Percentiles rank a stretch among this genome's conserved stretches.
These are phyloP conservation scores for Filobasidium uniguttulatum DNA, from an alignment of 1,284 basidiomycete genomes.

Conservation along the genomic window DNA sequence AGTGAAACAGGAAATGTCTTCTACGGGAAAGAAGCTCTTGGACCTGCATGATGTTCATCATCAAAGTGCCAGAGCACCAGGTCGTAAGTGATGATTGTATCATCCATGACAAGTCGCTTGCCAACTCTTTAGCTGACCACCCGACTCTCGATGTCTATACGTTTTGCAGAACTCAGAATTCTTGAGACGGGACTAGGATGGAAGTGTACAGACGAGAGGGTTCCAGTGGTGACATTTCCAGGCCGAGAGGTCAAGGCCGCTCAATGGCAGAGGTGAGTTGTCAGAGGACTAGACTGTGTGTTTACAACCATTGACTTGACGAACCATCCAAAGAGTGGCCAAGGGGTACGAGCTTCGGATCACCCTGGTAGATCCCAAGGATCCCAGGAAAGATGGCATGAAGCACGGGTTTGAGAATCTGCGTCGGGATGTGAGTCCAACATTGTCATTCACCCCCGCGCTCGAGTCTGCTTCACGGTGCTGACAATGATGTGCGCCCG, in stretches of 20 bases:
- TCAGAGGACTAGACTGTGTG: background rate
- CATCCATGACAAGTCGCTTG: background rate
- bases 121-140: background rate
- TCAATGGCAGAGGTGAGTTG: constrained; percentile 55
- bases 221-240: constrained; percentile 50
- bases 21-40: constrained; percentile 1
- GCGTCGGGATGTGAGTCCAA: background rate
- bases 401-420: background rate
- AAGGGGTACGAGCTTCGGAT: constrained; percentile 10
- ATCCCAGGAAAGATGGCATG: constrained; percentile 6
- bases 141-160: background rate
- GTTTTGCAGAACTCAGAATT: constrained; percentile 64
- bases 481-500: background rate
- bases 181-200: constrained; percentile 80
- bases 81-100: background rate
- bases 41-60: constrained; percentile 1
- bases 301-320: constrained; percentile 41
- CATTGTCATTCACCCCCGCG: background rate
- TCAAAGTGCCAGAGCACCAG: background rate
- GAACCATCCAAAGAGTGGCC: constrained; percentile 15
- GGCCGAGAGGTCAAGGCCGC: constrained; percentile 69
- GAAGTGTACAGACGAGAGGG: constrained; percentile 47
- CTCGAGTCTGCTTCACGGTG: background rate
- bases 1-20: too few relatives aligned
- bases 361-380: constrained; percentile 1